Evolutionary conservation across 2,329 filamentous ascomycete genomes (phyloP).

Genomic region (Botryotinia narcissicola): DNA sequence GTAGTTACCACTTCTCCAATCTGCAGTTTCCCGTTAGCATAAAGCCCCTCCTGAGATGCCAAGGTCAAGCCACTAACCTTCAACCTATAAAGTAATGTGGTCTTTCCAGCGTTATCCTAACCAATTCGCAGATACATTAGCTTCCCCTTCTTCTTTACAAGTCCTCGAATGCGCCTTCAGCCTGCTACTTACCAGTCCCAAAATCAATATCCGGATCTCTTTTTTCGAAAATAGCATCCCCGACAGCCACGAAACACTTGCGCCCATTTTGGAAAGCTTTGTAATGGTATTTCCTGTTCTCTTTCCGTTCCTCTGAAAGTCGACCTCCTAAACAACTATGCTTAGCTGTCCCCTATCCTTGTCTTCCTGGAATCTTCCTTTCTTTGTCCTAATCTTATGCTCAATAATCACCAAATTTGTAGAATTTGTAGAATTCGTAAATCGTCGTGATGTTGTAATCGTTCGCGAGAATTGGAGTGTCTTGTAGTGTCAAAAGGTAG

Average conservation of each 20-base stretch:
- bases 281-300: neutral
- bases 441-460: neutral
- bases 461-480: neutral
- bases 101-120: conserved; percentile 98
- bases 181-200: conserved; percentile 71
- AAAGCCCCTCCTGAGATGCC: neutral
- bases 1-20: conserved; percentile 99
- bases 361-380: conserved; percentile 10
- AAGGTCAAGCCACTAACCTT: conserved; percentile 59
- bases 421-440: neutral
- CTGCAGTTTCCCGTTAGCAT: conserved; percentile 47
- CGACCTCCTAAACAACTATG: conserved; percentile 13
- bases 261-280: conserved; percentile 51
- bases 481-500: neutral
- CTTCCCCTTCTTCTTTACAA: conserved; percentile 11
- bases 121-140: conserved; percentile 16
- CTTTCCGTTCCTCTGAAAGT: conserved; percentile 6
- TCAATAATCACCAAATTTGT: conserved; percentile 2
- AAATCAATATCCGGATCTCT: conserved; percentile 93
- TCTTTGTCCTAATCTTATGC: conserved; percentile 1
- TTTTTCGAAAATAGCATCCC: conserved; percentile 86
- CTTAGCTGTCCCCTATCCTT: conserved; percentile 21
- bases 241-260: conserved; percentile 67
- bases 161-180: conserved; percentile 10
- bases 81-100: conserved; percentile 90